phyloP scores from a whole-genome alignment of 2,329 filamentous ascomycete genomes.

The Diaporthe citri region DNA sequence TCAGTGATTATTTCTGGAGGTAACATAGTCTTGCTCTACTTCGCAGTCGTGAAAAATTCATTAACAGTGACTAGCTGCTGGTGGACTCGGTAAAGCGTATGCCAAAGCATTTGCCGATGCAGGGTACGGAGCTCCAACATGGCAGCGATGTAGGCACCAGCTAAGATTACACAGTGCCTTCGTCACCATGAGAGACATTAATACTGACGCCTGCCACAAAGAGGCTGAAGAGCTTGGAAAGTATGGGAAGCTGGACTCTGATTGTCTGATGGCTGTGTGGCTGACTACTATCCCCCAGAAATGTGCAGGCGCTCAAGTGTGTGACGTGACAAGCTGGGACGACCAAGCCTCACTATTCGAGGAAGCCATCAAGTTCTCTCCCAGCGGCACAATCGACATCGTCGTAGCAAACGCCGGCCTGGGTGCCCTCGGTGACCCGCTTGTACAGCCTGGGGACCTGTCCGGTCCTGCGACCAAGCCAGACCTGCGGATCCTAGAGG shows the following conservation, averaged over 20 bases:
- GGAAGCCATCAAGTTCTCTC: background rate
- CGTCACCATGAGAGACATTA: background rate
- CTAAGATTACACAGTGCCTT: background rate
- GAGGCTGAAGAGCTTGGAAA: background rate
- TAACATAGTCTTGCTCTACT: background rate
- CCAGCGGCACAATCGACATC: background rate
- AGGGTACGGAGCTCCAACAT: background rate
- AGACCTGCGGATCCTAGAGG: background rate
- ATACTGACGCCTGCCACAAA: background rate
- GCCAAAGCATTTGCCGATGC: background rate
- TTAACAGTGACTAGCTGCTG: background rate
- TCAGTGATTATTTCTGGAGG: background rate
- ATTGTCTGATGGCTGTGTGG: rapidly evolving
- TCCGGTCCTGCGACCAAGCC: background rate
- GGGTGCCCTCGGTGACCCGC: background rate
- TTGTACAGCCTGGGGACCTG: background rate
- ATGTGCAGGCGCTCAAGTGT: background rate
- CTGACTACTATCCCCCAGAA: background rate
- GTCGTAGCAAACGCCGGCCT: background rate
- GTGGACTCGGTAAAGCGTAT: background rate
- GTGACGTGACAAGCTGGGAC: background rate
- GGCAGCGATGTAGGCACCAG: background rate
- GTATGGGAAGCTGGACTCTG: background rate
- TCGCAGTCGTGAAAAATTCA: rapidly evolving
- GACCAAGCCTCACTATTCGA: background rate